Evolutionary conservation across 2,329 filamentous ascomycete genomes (phyloP), one percentile per base, ranked within the genome.

Genomic region (Fusarium buharicum): DNA sequence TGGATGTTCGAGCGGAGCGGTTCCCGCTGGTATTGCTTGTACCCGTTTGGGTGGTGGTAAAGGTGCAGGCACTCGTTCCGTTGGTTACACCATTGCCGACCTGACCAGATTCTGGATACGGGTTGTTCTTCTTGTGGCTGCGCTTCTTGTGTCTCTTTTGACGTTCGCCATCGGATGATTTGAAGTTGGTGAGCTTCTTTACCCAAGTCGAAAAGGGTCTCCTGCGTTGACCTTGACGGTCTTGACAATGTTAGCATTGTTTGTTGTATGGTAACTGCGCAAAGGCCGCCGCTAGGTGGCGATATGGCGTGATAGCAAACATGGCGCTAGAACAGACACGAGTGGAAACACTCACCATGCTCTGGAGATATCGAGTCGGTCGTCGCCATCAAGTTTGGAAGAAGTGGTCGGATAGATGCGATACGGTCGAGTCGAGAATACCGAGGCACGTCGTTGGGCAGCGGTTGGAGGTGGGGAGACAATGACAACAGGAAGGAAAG

Each of bases 171-270:
- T 84, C 86, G 28, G 88, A 90, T 5, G 80, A 83, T 76, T 96
- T 97, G 78, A 97, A 89, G 75, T 90, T 94, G 60, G 93, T 89
- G 54, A 98, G 86, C 72, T 93, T 93, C 82, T 93, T 96, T 82
- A 99, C 92, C 90, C 94, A 96, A 67, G 89, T 91, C 41, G 93
- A 86, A 74, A 98, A 98, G 20, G 93, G 94, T 64, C 91, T 88
- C 69, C 93, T 89, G 66, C 92, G 90, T 69, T 85, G 85, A 72
- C 78, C 67, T 66, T 84, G 82, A 67, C 87, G 86, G 75, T 93
- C 90, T 93, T 77, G 68, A 62, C 77, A 73, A 27, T 44, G 70
- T 79, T 70, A 79, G 77, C 50, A 30, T 59, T 20, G 49, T 40
- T 46, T 28, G 28, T 54, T 50, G 47, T 28, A 24, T 48, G 51